These are phyloP conservation scores for Citrus inodora DNA, from an alignment of 345 rosid species.

Conservation along the genomic window DNA sequence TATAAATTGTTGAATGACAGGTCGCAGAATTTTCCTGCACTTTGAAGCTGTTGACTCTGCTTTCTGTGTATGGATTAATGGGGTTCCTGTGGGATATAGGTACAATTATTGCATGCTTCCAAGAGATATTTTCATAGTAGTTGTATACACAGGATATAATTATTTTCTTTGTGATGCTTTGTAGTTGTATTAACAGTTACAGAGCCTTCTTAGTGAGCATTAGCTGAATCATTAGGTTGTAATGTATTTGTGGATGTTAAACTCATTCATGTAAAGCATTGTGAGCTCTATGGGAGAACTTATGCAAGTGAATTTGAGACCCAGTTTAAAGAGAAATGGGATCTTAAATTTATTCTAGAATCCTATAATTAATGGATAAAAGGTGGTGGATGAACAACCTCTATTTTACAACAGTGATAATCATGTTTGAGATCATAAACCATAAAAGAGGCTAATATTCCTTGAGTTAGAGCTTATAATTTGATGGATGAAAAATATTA, in stretches of 20 bases:
- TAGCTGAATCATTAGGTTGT: neutral
- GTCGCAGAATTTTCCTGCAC: conserved; percentile 89
- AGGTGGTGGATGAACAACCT: neutral
- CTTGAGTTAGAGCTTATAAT: neutral
- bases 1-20: conserved; percentile 37
- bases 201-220: neutral
- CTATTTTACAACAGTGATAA: neutral
- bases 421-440: neutral
- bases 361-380: neutral
- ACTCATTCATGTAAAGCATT: neutral
- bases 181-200: neutral
- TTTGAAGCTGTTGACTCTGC: conserved; percentile 99
- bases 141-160: neutral
- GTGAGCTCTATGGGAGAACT: neutral
- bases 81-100: conserved; percentile 90
- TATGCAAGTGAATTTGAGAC: neutral
- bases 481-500: neutral
- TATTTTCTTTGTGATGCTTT: neutral
- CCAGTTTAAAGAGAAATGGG: neutral
- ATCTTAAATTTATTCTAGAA: neutral
- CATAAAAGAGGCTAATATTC: neutral
- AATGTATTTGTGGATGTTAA: neutral
- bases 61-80: conserved; percentile 88
- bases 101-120: conserved; percentile 17
- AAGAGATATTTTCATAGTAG: neutral